A percentile compares a stretch with the other conserved stretches of the same genome.
Evolutionary conservation across 192 early-diverging fungal genomes (phyloP).

Genomic region (Spizellomyces sp.): DNA sequence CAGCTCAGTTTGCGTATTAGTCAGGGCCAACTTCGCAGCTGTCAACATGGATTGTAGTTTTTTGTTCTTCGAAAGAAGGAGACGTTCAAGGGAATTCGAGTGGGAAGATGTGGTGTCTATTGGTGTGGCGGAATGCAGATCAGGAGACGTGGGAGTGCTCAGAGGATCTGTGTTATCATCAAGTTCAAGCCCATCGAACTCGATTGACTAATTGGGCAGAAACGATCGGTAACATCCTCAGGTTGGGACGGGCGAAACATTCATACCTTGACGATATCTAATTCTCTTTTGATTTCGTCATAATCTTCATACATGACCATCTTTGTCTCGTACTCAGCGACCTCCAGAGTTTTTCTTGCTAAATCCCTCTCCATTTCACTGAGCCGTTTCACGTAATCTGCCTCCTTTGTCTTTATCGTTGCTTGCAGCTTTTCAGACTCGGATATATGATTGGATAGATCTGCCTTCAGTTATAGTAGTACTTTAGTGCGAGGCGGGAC

Average conservation of each 20-base stretch:
- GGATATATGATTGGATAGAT: background rate
- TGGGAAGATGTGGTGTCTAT: conserved; percentile 40
- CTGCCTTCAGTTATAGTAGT: background rate
- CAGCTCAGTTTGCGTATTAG: background rate
- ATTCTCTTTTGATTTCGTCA: conserved; percentile 81
- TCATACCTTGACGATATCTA: conserved; percentile 76
- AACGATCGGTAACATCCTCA: background rate
- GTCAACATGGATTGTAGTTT: conserved; percentile 72
- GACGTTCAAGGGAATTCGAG: conserved; percentile 65
- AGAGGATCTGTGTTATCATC: background rate
- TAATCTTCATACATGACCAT: conserved; percentile 77
- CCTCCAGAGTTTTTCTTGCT: conserved; percentile 34
- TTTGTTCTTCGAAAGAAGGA: conserved; percentile 84
- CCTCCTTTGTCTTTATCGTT: conserved; percentile 45
- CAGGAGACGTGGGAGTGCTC: background rate
- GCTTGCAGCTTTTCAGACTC: conserved; percentile 49
- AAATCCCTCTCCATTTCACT: conserved; percentile 51
- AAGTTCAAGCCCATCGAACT: conserved; percentile 26
- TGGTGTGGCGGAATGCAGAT: conserved; percentile 4
- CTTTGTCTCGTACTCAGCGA: conserved; percentile 38
- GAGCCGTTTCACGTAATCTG: conserved; percentile 37
- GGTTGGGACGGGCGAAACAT: conserved; percentile 3
- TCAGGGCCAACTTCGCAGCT: conserved; percentile 50
- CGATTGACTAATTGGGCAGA: conserved; percentile 23
- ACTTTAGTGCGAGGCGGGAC: background rate